Evolutionary conservation across 2,329 filamentous ascomycete genomes (phyloP).

Genomic region (Pseudonectria foliicola): DNA sequence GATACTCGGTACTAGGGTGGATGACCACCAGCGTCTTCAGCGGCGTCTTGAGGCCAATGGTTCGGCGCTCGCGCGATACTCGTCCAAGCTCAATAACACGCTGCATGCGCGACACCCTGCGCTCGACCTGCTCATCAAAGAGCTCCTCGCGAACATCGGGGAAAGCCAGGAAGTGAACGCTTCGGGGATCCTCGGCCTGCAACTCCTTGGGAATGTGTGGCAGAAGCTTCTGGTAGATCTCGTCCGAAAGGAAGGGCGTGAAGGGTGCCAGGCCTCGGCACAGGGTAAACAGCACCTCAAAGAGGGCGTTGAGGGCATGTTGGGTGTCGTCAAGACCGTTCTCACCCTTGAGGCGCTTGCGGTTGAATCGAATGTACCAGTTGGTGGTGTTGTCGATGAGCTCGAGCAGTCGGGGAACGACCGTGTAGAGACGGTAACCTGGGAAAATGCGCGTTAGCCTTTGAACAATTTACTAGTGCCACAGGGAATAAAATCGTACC

Average conservation of each 20-base stretch:
- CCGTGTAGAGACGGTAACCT: slow-evolving; percentile 78
- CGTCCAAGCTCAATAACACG: slow-evolving; percentile 87
- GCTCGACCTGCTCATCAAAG: slow-evolving; percentile 79
- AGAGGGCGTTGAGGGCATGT: slow-evolving; percentile 88
- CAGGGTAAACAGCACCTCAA: slow-evolving; percentile 86
- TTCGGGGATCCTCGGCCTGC: slow-evolving; percentile 65
- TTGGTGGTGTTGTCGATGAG: slow-evolving; percentile 96
- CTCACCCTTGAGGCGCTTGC: slow-evolving; percentile 84
- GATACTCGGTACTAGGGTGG: slow-evolving; percentile 72
- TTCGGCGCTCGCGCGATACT: slow-evolving; percentile 76
- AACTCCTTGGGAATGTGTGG: slow-evolving; percentile 71
- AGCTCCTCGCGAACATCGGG: slow-evolving; percentile 83
- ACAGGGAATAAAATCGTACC: slow-evolving; percentile 37
- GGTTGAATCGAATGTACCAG: slow-evolving; percentile 96
- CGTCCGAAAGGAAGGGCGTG: slow-evolving; percentile 91
- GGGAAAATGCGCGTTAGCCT: slow-evolving; percentile 2
- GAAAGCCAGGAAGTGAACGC: slow-evolving; percentile 88
- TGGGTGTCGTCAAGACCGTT: slow-evolving; percentile 78
- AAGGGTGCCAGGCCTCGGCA: slow-evolving; percentile 87
- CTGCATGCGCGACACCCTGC: slow-evolving; percentile 86
- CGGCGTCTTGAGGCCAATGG: slow-evolving; percentile 83
- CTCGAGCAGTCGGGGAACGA: slow-evolving; percentile 74
- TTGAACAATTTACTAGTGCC: not conserved
- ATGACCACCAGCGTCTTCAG: slow-evolving; percentile 86
- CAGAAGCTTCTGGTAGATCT: slow-evolving; percentile 79